phyloP scores from a whole-genome alignment of 768 basidiomycete genomes.

The Boletus insuetus region DNA sequence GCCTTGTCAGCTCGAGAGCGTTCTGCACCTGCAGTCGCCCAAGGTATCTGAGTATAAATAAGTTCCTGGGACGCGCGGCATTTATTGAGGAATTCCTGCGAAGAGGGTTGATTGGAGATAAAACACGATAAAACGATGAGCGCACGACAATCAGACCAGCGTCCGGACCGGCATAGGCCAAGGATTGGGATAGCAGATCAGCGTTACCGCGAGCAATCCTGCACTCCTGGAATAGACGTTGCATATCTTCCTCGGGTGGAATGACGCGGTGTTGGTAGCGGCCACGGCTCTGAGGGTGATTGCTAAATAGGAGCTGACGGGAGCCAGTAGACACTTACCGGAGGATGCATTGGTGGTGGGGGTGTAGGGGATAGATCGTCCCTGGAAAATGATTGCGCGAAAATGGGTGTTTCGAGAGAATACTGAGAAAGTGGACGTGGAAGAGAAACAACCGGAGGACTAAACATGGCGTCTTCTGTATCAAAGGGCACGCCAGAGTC shows the following conservation, averaged over 20 bases:
- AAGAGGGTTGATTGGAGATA: neutral
- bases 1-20: conserved; percentile 48
- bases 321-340: conserved; percentile 10
- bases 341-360: conserved; percentile 24
- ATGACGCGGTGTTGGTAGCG: conserved; percentile 42
- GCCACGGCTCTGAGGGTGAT: conserved; percentile 14
- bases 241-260: conserved; percentile 81
- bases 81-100: conserved; percentile 78
- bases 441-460: conserved; percentile 48
- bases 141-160: conserved; percentile 69
- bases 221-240: conserved; percentile 81
- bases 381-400: conserved; percentile 35
- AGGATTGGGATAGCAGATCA: conserved; percentile 63
- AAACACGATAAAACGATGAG: neutral
- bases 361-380: conserved; percentile 27
- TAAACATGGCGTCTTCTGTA: conserved; percentile 76
- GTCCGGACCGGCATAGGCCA: conserved; percentile 67
- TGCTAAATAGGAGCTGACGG: neutral
- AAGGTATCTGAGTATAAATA: conserved; percentile 83
- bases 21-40: conserved; percentile 84
- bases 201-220: conserved; percentile 83
- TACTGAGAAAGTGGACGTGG: conserved; percentile 31
- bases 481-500: conserved; percentile 83
- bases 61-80: conserved; percentile 83
- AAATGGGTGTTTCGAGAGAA: conserved; percentile 35